phyloP scores from a whole-genome alignment of 2,329 filamentous ascomycete genomes.

The Penicillium sp. region DNA sequence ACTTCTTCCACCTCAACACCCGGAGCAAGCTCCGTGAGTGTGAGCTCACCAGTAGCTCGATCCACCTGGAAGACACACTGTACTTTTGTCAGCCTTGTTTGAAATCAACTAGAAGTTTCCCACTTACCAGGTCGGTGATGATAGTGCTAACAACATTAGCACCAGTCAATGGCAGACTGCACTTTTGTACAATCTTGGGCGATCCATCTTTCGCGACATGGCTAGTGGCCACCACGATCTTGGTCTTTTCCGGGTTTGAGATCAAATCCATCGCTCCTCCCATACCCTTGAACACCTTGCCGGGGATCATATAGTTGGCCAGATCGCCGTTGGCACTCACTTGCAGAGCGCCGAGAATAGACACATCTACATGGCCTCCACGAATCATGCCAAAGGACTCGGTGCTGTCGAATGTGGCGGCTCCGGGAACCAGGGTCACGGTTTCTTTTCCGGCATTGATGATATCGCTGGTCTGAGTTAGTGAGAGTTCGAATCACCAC shows the following conservation, averaged over 20 bases:
- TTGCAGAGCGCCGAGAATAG: conserved; percentile 78
- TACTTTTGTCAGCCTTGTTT: conserved; percentile 33
- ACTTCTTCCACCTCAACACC: conserved; percentile 69
- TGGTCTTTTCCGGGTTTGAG: conserved; percentile 68
- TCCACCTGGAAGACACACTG: conserved; percentile 75
- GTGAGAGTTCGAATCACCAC: neutral
- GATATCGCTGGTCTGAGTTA: conserved; percentile 55
- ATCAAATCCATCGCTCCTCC: conserved; percentile 75
- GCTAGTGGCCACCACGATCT: conserved; percentile 70
- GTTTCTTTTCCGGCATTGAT: conserved; percentile 89
- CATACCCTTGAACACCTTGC: conserved; percentile 84
- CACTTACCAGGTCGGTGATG: conserved; percentile 68
- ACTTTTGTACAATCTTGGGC: conserved; percentile 65
- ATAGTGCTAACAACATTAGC: conserved; percentile 68
- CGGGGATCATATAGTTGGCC: conserved; percentile 88
- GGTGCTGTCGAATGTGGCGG: conserved; percentile 73
- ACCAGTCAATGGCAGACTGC: conserved; percentile 65
- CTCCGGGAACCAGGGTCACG: conserved; percentile 74
- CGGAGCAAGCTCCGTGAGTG: conserved; percentile 67
- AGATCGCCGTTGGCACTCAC: conserved; percentile 76
- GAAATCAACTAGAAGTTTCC: neutral
- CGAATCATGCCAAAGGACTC: conserved; percentile 89
- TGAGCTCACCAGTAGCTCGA: conserved; percentile 49
- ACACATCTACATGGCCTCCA: conserved; percentile 79
- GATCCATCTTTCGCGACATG: conserved; percentile 68